Evolutionary conservation across 1,139 yeast genomes (phyloP).

Genomic region (Sugiyamaella novakii): DNA sequence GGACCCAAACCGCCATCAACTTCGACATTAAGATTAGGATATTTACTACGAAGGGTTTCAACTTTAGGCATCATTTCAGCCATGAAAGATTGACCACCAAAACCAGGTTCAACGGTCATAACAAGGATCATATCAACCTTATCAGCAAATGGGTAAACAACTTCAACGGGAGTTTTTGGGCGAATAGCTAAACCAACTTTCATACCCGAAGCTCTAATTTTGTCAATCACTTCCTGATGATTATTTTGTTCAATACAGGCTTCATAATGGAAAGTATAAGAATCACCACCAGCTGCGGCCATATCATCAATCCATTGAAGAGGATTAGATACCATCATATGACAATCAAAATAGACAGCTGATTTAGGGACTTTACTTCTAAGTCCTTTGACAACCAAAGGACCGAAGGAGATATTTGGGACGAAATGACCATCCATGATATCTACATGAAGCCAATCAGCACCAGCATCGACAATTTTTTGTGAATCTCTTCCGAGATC

Average conservation of each 20-base stretch:
- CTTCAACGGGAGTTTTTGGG: constrained; percentile 92
- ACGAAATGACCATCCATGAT: constrained; percentile 99
- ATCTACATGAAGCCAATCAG: constrained; percentile 97
- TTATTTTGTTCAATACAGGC: constrained; percentile 62
- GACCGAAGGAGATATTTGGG: constrained; percentile 93
- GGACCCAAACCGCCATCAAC: constrained; percentile 97
- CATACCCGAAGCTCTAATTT: constrained; percentile 80
- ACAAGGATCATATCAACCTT: constrained; percentile 88
- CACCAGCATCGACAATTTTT: constrained; percentile 70
- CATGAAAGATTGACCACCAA: constrained; percentile 98
- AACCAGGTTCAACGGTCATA: constrained; percentile 99
- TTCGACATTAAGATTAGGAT: constrained; percentile 82
- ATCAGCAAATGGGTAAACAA: constrained; percentile 71
- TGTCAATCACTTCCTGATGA: constrained; percentile 71
- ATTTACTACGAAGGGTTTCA: constrained; percentile 65
- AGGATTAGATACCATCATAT: constrained; percentile 97
- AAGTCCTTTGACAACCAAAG: constrained; percentile 80
- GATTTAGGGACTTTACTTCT: constrained; percentile 75
- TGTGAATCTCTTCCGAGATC: constrained; percentile 86
- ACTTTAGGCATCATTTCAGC: constrained; percentile 96
- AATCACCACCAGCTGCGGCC: constrained; percentile 95
- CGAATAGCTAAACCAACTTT: constrained; percentile 93
- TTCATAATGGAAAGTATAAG: constrained; percentile 94
- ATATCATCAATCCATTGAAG: constrained; percentile 93
- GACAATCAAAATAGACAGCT: constrained; percentile 89